These are phyloP conservation scores for Eucalyptus curtisii DNA, from an alignment of 345 rosid genomes.

Conservation along the genomic window DNA sequence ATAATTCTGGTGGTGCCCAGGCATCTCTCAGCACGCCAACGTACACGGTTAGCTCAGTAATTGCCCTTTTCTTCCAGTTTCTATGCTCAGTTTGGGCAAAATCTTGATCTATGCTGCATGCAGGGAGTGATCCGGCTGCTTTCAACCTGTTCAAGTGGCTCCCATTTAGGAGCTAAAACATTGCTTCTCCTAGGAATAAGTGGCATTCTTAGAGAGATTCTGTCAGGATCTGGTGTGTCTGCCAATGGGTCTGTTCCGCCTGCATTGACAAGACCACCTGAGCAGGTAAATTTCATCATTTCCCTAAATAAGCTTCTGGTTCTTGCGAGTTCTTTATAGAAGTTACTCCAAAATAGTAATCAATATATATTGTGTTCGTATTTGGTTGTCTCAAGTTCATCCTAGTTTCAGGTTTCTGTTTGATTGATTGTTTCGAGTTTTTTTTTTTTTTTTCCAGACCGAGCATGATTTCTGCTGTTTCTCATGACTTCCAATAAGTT, in stretches of 20 bases:
- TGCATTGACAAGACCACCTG: slow-evolving; percentile 89
- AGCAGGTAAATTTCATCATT: slow-evolving; percentile 46
- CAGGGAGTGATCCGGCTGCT: slow-evolving; percentile 96
- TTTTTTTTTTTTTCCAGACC: not conserved
- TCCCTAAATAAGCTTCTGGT: not conserved
- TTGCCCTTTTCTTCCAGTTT: not conserved
- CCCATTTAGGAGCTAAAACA: slow-evolving; percentile 89
- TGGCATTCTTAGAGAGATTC: slow-evolving; percentile 84
- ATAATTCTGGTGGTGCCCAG: slow-evolving; percentile 91
- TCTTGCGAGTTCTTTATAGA: not conserved
- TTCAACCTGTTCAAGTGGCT: slow-evolving; percentile 97
- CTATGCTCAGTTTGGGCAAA: not conserved
- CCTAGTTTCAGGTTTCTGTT: not conserved
- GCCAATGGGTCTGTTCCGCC: slow-evolving; percentile 79
- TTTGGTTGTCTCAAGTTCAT: not conserved
- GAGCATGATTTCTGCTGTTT: not conserved
- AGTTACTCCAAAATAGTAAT: not conserved
- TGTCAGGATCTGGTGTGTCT: slow-evolving; percentile 80
- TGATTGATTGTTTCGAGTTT: not conserved
- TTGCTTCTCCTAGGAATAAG: slow-evolving; percentile 91
- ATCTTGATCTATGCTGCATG: slow-evolving; percentile 11
- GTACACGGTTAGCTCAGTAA: slow-evolving; percentile 53
- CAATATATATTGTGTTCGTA: not conserved
- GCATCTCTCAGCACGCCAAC: slow-evolving; percentile 86
- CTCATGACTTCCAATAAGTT: not conserved